Percentiles rank a stretch among this genome's conserved stretches.
These are phyloP conservation scores for Phytophthora brassicae DNA, from an alignment of 352 stramenopile genomes.

Conservation along the genomic window DNA sequence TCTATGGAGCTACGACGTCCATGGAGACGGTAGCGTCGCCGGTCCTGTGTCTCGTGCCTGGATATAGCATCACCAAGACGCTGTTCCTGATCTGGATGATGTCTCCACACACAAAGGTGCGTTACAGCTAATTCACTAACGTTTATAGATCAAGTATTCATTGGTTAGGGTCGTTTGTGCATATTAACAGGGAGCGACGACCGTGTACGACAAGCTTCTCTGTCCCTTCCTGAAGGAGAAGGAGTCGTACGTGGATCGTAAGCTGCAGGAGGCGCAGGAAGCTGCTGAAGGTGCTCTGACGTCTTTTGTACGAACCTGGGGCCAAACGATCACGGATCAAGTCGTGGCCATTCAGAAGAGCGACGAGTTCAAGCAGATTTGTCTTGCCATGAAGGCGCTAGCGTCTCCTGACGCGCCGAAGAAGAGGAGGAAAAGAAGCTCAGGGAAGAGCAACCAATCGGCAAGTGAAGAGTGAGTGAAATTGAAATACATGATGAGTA, in stretches of 20 bases:
- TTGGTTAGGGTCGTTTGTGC: not conserved
- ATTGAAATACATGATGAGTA: conserved; percentile 35
- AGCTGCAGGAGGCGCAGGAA: conserved; percentile 53
- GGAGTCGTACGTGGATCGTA: conserved; percentile 66
- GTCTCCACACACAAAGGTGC: conserved; percentile 88
- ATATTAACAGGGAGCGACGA: conserved; percentile 49
- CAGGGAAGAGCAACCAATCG: conserved; percentile 24
- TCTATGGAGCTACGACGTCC: conserved; percentile 94
- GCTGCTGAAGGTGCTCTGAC: conserved; percentile 48
- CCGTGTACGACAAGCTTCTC: conserved; percentile 64
- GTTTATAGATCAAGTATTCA: conserved; percentile 2
- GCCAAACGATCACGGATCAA: conserved; percentile 50
- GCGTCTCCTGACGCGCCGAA: conserved; percentile 22
- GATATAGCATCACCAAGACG: conserved; percentile 95
- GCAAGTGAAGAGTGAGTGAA: conserved; percentile 34
- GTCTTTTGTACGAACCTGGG: conserved; percentile 51
- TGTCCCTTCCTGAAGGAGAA: conserved; percentile 71
- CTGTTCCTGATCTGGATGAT: conserved; percentile 96
- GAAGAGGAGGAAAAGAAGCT: conserved; percentile 29
- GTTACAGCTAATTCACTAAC: conserved; percentile 9
- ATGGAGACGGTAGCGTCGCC: conserved; percentile 77
- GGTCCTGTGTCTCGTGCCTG: conserved; percentile 81
- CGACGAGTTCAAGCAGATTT: conserved; percentile 52
- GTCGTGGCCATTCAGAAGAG: conserved; percentile 51
- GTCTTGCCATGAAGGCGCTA: conserved; percentile 38